phyloP scores from a whole-genome alignment of 2,329 filamentous ascomycete genomes.

The Epichloe uncinata region DNA sequence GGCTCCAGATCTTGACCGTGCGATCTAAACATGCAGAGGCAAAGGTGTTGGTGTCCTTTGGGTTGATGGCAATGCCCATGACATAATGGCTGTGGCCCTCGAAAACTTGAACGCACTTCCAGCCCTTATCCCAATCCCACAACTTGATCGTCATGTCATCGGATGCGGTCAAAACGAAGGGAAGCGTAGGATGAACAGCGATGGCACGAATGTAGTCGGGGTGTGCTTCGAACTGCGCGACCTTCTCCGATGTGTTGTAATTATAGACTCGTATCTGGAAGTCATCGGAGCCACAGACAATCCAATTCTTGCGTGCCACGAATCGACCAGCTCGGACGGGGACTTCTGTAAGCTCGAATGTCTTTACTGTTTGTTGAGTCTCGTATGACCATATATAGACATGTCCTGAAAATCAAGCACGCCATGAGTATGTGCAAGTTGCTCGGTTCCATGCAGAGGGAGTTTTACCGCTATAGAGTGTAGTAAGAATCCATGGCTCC shows the following conservation, averaged over 20 bases:
- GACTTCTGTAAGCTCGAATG: conserved; percentile 96
- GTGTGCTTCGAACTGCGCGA: conserved; percentile 91
- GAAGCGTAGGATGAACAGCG: conserved; percentile 86
- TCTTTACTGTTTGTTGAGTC: conserved; percentile 93
- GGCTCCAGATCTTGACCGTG: conserved; percentile 95
- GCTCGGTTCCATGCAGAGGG: background rate
- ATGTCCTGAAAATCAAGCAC: conserved; percentile 49
- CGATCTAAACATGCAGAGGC: conserved; percentile 91
- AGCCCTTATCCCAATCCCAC: conserved; percentile 97
- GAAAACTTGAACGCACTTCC: conserved; percentile 96
- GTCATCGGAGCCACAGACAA: conserved; percentile 89
- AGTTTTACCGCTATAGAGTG: conserved; percentile 72
- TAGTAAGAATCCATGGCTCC: conserved; percentile 94
- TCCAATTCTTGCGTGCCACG: conserved; percentile 97
- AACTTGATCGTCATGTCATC: conserved; percentile 99
- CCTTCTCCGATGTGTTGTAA: conserved; percentile 99
- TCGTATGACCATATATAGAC: conserved; percentile 99
- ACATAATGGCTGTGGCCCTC: conserved; percentile 95
- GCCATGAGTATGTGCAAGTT: background rate
- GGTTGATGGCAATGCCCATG: conserved; percentile 94
- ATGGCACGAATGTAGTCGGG: conserved; percentile 98
- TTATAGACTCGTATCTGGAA: conserved; percentile 86
- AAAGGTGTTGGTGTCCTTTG: conserved; percentile 87
- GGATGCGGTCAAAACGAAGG: conserved; percentile 88
- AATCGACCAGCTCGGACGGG: conserved; percentile 94